These are phyloP conservation scores for Neobulgaria alba DNA, from an alignment of 2,329 filamentous ascomycete species.

Conservation along the genomic window DNA sequence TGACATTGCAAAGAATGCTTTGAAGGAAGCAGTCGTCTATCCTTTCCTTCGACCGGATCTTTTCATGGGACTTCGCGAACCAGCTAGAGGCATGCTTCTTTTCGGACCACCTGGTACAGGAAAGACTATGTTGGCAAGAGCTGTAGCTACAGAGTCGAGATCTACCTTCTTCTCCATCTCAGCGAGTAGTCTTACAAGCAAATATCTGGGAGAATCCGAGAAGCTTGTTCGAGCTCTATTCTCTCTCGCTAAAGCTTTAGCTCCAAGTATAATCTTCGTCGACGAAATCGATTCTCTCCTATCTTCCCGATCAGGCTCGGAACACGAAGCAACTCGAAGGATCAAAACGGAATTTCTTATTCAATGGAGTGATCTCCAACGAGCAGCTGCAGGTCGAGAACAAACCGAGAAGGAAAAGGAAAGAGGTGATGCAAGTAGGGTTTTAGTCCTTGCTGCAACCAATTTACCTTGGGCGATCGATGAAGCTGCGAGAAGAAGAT, in stretches of 20 bases:
- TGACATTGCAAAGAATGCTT: conserved; percentile 78
- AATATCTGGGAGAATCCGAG: conserved; percentile 92
- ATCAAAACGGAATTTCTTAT: conserved; percentile 98
- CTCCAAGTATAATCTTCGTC: conserved; percentile 95
- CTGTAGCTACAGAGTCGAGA: conserved; percentile 87
- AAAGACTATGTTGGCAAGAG: conserved; percentile 94
- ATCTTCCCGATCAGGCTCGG: conserved; percentile 72
- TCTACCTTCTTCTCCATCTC: conserved; percentile 98
- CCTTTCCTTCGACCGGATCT: conserved; percentile 91
- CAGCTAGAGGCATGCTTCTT: conserved; percentile 86
- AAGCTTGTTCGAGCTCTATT: conserved; percentile 93
- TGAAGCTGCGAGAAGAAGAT: conserved; percentile 82
- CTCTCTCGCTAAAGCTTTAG: conserved; percentile 75
- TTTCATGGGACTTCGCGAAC: conserved; percentile 91
- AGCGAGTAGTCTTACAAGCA: conserved; percentile 86
- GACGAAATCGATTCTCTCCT: conserved; percentile 96
- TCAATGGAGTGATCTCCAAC: conserved; percentile 90
- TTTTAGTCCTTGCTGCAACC: conserved; percentile 88
- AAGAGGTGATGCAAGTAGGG: conserved; percentile 73
- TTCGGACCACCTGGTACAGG: conserved; percentile 97
- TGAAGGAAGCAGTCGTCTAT: conserved; percentile 95
- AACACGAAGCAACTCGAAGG: conserved; percentile 85
- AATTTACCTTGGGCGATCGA: conserved; percentile 98
- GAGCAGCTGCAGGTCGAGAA: conserved; percentile 82
- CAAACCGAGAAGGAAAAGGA: conserved; percentile 56